Conservation (phyloP, 129 eudicot genomes). For the Solidago caesia region DNA sequence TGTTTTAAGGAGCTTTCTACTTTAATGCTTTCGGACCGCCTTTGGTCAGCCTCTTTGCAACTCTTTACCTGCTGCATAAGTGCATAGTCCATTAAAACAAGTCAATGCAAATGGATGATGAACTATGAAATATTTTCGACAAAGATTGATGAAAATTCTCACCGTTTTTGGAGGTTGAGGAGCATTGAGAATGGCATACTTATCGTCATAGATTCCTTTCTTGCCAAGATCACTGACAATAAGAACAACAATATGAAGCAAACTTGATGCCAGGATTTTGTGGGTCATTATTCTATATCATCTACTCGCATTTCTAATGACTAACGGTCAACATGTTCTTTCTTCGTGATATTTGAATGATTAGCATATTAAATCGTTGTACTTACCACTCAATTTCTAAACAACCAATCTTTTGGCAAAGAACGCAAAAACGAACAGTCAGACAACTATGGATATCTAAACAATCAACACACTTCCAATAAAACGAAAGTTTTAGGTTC, state of each 20-base stretch:
- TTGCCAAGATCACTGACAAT: slow-evolving; percentile 42
- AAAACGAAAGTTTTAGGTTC: background rate
- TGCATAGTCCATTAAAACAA: slow-evolving; percentile 35
- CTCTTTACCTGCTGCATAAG: slow-evolving; percentile 41
- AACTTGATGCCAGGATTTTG: slow-evolving; percentile 19
- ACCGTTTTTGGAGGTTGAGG: slow-evolving; percentile 36
- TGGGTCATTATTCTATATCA: background rate
- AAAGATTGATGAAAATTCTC: slow-evolving; percentile 8
- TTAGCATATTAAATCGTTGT: background rate
- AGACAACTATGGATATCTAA: background rate
- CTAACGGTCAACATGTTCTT: background rate
- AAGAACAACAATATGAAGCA: slow-evolving; percentile 2
- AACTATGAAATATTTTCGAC: background rate
- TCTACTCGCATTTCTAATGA: background rate
- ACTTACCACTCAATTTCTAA: background rate
- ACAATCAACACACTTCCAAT: background rate
- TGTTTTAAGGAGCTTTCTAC: slow-evolving; percentile 45
- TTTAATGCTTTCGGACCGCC: slow-evolving; percentile 33
- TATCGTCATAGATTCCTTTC: slow-evolving; percentile 40
- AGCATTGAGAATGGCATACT: slow-evolving; percentile 30
- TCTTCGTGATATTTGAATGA: background rate
- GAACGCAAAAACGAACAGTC: too few relatives aligned
- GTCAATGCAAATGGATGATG: background rate
- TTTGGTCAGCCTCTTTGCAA: slow-evolving; percentile 32
- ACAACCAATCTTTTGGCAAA: background rate